Evolutionary conservation across 495 filamentous ascomycete species (phyloP).

Genomic region (Articulospora tetracladia): DNA sequence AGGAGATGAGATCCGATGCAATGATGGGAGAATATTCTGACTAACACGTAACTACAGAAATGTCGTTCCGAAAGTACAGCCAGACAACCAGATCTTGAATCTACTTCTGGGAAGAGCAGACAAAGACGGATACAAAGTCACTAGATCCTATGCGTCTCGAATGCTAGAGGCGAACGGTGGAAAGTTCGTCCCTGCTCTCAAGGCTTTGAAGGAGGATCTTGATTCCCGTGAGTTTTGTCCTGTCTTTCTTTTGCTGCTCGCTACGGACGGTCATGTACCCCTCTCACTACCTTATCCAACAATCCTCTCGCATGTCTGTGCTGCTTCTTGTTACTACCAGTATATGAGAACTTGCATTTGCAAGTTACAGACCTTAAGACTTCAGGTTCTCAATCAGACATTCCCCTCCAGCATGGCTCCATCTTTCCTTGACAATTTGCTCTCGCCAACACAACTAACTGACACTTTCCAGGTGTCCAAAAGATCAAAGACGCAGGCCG

Average conservation of each 20-base stretch:
- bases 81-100: background rate
- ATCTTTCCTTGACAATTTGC: background rate
- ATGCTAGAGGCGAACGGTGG: background rate
- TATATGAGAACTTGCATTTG: too few relatives aligned
- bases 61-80: background rate
- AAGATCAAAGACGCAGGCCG: background rate
- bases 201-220: conserved; percentile 3
- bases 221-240: conserved; percentile 1
- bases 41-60: background rate
- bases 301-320: too few relatives aligned
- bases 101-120: background rate
- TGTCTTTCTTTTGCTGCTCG: too few relatives aligned
- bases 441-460: background rate
- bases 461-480: background rate
- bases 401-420: too few relatives aligned
- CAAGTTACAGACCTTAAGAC: too few relatives aligned
- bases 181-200: background rate
- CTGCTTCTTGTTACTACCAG: too few relatives aligned
- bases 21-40: background rate
- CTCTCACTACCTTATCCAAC: background rate
- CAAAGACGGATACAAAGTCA: background rate
- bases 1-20: background rate
- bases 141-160: background rate
- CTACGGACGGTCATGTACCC: too few relatives aligned
- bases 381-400: too few relatives aligned